Conservation (phyloP, 768 basidiomycete genomes). For the Hydnomerulius pinastri region DNA sequence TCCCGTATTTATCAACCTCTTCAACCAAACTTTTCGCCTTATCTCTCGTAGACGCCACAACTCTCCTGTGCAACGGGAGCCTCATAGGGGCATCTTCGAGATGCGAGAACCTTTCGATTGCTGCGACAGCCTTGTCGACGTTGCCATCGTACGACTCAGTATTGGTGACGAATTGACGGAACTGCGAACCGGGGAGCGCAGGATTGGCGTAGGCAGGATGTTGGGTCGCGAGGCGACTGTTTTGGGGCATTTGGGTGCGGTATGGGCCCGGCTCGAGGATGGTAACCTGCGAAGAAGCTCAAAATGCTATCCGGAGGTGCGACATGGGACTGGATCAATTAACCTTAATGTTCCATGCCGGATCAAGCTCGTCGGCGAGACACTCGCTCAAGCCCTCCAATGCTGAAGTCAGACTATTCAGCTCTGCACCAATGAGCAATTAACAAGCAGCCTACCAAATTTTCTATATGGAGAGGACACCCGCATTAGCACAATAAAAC, state of each 20-base stretch:
- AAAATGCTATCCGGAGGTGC: neutral
- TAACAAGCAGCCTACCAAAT: conserved; percentile 3
- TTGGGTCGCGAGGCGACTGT: neutral
- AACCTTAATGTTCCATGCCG: conserved; percentile 33
- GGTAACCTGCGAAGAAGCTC: neutral
- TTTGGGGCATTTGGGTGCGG: neutral
- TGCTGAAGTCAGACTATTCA: conserved; percentile 11
- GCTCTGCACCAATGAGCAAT: neutral
- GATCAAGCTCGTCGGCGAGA: conserved; percentile 25
- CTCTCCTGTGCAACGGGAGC: conserved; percentile 16
- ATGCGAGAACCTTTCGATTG: conserved; percentile 17
- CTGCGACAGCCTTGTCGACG: conserved; percentile 20
- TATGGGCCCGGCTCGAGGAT: conserved; percentile 10
- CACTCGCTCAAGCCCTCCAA: conserved; percentile 27
- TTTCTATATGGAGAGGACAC: neutral
- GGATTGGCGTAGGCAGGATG: conserved; percentile 6
- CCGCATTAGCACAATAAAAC: neutral
- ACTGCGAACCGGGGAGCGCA: neutral
- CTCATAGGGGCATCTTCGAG: conserved; percentile 25
- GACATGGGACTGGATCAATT: neutral
- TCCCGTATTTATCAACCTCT: conserved; percentile 17
- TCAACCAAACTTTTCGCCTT: conserved; percentile 19
- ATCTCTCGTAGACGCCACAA: neutral
- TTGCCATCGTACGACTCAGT: conserved; percentile 6
- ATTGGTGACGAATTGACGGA: neutral